Base-by-base conservation (phyloP, 1,139 yeast genomes). In the Hyphopichia wangnamkhiaoensis region DNA sequence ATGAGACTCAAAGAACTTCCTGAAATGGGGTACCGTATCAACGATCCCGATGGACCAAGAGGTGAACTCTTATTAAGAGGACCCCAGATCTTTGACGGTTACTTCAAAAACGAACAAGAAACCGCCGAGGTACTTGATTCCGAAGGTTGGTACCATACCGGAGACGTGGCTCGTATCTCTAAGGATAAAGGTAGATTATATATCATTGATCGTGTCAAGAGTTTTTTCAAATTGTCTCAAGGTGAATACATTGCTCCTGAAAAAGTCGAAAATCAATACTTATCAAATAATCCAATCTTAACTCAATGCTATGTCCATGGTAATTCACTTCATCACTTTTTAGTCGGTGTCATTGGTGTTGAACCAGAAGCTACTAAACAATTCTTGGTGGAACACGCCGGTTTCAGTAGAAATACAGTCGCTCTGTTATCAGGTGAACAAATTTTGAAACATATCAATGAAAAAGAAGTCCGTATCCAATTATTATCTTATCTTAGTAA, bases 211-310 rank as follows among this genome's bases (percentile, higher is more conserved):
- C 73, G 94, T 45, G 90, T 84, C 34, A 85, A 85, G 68, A 85
- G 85, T 61, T 84, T 85, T 65, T 85, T 84, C 73, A 85, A 85
- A 61, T 71, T 85, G 51, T 77, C 91, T 1, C 94, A 85, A 60
- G 94, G 94, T 43, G 94, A 85, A 59, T 85, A 85, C 58, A 79
- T 85, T 39, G 83, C 90, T 2, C 91, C 93, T 2, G 94, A 85
- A 56, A 81, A 79, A 58, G 80, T 85, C 46, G 94, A 85, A 55
- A 82, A 80, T 53, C 64, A 67, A 18, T 84, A 84, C 53, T 63
- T 82, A 34, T 71, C 85, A 3, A 60, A 67, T 13, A 74, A 78
- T 47, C 73, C 84, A 5, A 56, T 76, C 17, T 53, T 78, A 19
- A 61, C 76, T 8, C 90, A 84, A 56, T 55, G 79, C 14, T 84